Percentiles rank a stretch among this genome's conserved stretches.
Conservation (phyloP, 306 rosid genomes). For the Malus orientalis region DNA sequence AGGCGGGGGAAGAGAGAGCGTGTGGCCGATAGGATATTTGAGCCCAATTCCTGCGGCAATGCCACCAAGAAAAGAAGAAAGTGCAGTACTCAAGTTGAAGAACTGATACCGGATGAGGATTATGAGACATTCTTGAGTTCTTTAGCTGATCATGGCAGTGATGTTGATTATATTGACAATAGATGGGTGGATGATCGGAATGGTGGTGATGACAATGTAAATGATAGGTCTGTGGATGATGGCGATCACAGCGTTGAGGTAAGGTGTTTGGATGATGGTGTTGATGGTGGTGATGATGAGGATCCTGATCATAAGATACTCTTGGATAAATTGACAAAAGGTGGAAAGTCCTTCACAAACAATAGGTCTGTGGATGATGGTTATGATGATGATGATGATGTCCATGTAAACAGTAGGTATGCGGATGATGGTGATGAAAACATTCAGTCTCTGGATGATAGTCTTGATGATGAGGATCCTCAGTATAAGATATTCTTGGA, state of each 20-base stretch:
- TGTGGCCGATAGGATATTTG: neutral
- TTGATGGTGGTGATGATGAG: neutral
- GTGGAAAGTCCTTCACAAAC: no score
- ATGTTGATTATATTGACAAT: neutral
- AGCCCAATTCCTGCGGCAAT: neutral
- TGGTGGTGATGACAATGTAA: neutral
- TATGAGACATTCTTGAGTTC: neutral
- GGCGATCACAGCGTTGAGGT: no score
- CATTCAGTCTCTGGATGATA: no score
- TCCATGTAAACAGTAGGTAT: no score
- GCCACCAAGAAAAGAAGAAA: neutral
- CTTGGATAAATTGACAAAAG: no score
- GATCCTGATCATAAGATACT: no score
- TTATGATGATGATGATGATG: no score
- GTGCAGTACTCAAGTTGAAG: neutral
- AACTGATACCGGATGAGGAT: neutral
- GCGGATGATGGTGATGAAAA: no score
- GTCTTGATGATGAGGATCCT: slow-evolving; percentile 16
- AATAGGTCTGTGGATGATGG: no score
- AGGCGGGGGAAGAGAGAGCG: slow-evolving; percentile 42
- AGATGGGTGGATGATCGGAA: neutral
- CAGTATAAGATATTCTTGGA: slow-evolving; percentile 24
- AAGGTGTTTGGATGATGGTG: no score
- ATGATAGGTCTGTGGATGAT: no score
- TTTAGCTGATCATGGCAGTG: neutral